Base-by-base conservation (phyloP, 176 grass and related monocot species). In the Carex cristatella region DNA sequence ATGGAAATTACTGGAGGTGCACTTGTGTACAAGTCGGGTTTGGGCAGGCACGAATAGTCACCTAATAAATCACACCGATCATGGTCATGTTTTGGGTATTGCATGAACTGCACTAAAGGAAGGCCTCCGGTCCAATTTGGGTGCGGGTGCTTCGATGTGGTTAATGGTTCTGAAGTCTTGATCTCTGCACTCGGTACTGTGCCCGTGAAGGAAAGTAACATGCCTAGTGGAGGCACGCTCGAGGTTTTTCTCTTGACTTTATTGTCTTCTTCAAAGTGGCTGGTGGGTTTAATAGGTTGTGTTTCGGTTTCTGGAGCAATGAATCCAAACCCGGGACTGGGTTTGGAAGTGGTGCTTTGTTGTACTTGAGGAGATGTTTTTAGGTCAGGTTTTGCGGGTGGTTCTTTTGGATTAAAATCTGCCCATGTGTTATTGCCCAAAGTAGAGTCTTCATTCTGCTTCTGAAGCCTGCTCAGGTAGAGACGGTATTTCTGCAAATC, bases 401-500 rank as follows among this genome's bases (percentile, higher is more conserved):
- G 63, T 35, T 90, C 91, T 71, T 88, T 92, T 7, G 85, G 81
- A 82, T 31, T 92, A 69, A 85, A 90, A 88, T 95, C 91, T 61
- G 89, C 85, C 62, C 28, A 49, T 73, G 76, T 87, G 87, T 73
- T 69, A 80, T 88, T 69, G 42, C 88, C 77, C 23, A 90, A 71
- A 86, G 66, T 72, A 40, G 73, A 87, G 77, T 91, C 97, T 80
- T 99, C 97, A 44, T 85, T 95, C 84, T 99, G 97, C 54, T 99
- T 99, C 79, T 99, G 97, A 81, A 96, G 83, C 76, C 97, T 94
- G 85, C 93, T 92, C 90, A 99, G 81, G 84, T 99, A 99, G 79
- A 99, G 97, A 16, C 97, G 93, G 68, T 99, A 99, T 92, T 99
- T 99, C 97, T 99, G 91, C 93, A 89, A 57, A 84, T 82, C 48